phyloP scores from a whole-genome alignment of 108 stramenopile species.

The Schizochytrium sp. region DNA sequence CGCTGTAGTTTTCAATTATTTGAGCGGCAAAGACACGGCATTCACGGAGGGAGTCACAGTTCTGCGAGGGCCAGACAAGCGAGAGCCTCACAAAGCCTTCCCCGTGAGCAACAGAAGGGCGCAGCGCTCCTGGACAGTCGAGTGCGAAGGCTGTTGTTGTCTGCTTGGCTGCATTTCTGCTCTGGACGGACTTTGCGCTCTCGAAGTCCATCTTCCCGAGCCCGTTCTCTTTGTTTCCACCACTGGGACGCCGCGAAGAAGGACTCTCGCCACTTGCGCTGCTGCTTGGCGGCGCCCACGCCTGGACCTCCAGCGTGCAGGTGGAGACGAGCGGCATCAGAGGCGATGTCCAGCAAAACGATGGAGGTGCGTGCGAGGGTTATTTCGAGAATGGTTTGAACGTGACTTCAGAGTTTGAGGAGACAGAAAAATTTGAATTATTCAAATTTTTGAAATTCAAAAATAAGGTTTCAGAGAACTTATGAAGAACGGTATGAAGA shows the following conservation, averaged over 20 bases:
- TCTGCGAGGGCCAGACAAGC: slow-evolving; percentile 70
- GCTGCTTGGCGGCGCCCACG: no score
- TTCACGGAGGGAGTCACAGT: neutral
- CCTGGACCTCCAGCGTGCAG: neutral
- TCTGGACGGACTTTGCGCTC: slow-evolving; percentile 72
- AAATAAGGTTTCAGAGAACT: no score
- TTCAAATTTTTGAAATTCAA: no score
- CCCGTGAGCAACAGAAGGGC: slow-evolving; percentile 77
- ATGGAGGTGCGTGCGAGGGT: slow-evolving; percentile 76
- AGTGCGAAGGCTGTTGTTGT: slow-evolving; percentile 74
- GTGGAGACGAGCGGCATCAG: neutral
- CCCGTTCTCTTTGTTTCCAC: no score
- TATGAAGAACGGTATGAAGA: no score
- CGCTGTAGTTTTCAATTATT: no score
- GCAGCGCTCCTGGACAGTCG: slow-evolving; percentile 69
- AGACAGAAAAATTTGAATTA: no score
- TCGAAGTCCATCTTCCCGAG: no score
- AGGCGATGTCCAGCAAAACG: slow-evolving; percentile 63
- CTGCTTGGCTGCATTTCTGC: slow-evolving; percentile 73
- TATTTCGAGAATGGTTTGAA: no score
- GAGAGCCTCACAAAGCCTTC: slow-evolving; percentile 74
- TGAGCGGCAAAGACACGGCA: neutral
- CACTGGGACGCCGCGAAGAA: no score
- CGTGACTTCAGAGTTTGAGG: no score
- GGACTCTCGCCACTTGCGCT: no score